Conservation (phyloP, 192 early-diverging fungal species). For the Gaertneriomyces semiglobifer region DNA sequence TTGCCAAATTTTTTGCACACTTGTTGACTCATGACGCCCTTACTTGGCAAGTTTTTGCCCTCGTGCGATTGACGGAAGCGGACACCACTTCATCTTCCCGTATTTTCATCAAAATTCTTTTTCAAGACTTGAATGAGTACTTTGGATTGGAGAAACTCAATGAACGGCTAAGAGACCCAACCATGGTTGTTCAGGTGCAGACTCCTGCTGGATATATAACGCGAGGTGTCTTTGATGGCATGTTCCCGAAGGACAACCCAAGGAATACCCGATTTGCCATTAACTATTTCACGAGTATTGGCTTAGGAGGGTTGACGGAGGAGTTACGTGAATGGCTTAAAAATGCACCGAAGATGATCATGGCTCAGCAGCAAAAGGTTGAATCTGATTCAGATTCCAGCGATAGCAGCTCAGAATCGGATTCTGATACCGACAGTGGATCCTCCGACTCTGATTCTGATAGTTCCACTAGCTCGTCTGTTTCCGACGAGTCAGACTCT, state of each 20-base stretch:
- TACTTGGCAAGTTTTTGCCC: conserved; percentile 74
- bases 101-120: conserved; percentile 94
- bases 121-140: conserved; percentile 80
- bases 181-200: conserved; percentile 50
- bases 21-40: conserved; percentile 80
- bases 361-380: conserved; percentile 56
- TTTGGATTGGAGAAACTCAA: conserved; percentile 77
- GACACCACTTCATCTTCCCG: conserved; percentile 93
- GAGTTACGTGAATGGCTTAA: conserved; percentile 86
- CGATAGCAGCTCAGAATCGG: conserved; percentile 14
- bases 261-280: conserved; percentile 91
- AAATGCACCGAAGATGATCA: conserved; percentile 67
- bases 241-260: conserved; percentile 89
- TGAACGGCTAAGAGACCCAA: conserved; percentile 65
- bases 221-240: conserved; percentile 72
- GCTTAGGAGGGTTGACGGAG: conserved; percentile 86
- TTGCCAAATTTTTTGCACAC: conserved; percentile 89
- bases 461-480: conserved; percentile 11
- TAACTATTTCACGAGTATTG: conserved; percentile 96
- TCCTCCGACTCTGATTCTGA: conserved; percentile 37
- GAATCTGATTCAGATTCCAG: conserved; percentile 26
- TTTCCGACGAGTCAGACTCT: conserved; percentile 2
- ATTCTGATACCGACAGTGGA: conserved; percentile 17
- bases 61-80: conserved; percentile 85
- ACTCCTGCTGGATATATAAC: conserved; percentile 33